Evolutionary conservation across 2,329 filamentous ascomycete species (phyloP).

Genomic region (Penicillium sp.): DNA sequence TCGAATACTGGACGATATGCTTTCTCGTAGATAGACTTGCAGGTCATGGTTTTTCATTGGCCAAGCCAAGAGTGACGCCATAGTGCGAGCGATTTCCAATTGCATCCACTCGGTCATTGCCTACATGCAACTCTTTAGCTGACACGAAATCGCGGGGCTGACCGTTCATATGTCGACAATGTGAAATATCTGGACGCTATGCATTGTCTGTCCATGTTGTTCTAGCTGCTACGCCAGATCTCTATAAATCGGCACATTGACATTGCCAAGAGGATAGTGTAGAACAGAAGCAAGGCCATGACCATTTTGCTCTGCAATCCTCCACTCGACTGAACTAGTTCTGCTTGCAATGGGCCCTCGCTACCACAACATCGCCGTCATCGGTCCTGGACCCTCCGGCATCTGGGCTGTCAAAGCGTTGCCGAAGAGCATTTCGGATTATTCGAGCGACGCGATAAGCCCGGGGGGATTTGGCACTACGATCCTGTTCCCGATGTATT

Average conservation of each 20-base stretch:
- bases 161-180: neutral
- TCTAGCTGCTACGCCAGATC: neutral
- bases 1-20: neutral
- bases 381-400: neutral
- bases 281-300: neutral
- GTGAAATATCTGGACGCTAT: neutral
- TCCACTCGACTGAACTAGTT: neutral
- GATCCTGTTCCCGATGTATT: neutral
- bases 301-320: neutral
- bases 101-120: neutral
- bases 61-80: neutral
- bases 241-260: neutral
- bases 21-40: neutral
- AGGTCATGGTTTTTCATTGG: neutral
- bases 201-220: neutral
- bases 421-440: neutral
- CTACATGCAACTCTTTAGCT: neutral
- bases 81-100: neutral
- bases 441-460: neutral
- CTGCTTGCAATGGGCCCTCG: too few species aligned
- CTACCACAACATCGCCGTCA: neutral
- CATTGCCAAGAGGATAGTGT: neutral
- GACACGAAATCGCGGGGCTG: neutral
- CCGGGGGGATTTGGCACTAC: neutral
- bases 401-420: neutral